Percentiles rank a stretch among this genome's conserved stretches.
Evolutionary conservation across 441 rosid species (phyloP).

Genomic region (Mallotus japonicus): DNA sequence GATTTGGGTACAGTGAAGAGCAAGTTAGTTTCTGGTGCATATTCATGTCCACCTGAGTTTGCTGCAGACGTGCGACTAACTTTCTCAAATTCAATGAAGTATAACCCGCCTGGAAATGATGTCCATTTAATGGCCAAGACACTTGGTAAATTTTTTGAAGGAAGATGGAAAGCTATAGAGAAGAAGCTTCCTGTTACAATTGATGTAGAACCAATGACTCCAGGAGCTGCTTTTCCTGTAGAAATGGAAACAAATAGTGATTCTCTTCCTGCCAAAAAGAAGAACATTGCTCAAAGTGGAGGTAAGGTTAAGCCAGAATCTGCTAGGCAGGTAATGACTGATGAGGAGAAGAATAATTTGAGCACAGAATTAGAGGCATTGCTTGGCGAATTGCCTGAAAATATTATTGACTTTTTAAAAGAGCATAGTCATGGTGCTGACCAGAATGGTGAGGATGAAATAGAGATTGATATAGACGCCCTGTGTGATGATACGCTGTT

Average conservation of each 20-base stretch:
- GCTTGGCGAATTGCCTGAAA: constrained; percentile 69
- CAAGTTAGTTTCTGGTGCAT: constrained; percentile 51
- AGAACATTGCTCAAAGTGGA: constrained; percentile 35
- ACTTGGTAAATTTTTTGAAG: constrained; percentile 64
- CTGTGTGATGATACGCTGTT: constrained; percentile 69
- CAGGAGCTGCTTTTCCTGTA: constrained; percentile 29
- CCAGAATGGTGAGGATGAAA: constrained; percentile 65
- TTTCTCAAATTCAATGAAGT: constrained; percentile 73
- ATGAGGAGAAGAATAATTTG: constrained; percentile 60
- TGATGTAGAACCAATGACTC: constrained; percentile 32
- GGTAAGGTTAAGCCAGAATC: constrained; percentile 38
- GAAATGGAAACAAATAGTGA: constrained; percentile 35
- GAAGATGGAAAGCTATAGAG: constrained; percentile 76
- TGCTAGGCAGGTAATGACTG: constrained; percentile 50
- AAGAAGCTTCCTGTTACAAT: constrained; percentile 51
- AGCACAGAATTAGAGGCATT: constrained; percentile 62
- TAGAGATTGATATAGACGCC: constrained; percentile 83
- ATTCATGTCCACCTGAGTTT: constrained; percentile 60
- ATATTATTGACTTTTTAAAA: constrained; percentile 61
- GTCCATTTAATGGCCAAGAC: constrained; percentile 69
- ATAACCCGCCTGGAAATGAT: constrained; percentile 83
- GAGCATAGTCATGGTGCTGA: constrained; percentile 54
- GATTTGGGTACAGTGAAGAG: constrained; percentile 79
- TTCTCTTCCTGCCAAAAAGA: constrained; percentile 40
- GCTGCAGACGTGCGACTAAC: constrained; percentile 85